Evolutionary conservation across 176 grass and related monocot genomes (phyloP).

Genomic region (Puccinellia tenuiflora): DNA sequence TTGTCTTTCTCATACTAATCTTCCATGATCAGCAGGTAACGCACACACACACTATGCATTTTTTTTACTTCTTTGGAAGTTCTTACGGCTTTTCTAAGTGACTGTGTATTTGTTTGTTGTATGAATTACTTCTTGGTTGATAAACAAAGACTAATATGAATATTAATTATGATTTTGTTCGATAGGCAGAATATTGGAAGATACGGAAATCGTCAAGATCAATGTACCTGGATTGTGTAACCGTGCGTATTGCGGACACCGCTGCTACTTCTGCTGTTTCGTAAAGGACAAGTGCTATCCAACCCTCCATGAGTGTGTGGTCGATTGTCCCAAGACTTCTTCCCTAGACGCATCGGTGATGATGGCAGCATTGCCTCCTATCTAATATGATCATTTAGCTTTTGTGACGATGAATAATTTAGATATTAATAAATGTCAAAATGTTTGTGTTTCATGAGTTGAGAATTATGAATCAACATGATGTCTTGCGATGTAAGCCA

Average conservation of each 20-base stretch:
- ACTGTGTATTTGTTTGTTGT: too few relatives aligned
- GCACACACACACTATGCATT: background rate
- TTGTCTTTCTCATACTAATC: background rate
- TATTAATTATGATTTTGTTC: background rate
- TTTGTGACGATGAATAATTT: background rate
- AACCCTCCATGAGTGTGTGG: background rate
- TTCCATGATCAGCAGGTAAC: background rate
- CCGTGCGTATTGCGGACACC: background rate
- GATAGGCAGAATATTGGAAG: background rate
- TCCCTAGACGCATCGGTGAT: background rate
- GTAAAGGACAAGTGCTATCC: background rate
- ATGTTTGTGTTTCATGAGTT: too few relatives aligned
- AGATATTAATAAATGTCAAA: background rate
- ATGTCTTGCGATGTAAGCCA: too few relatives aligned
- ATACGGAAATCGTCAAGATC: background rate
- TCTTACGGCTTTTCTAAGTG: background rate
- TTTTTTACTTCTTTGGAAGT: background rate
- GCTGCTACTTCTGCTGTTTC: background rate
- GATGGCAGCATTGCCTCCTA: background rate
- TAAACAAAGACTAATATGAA: background rate
- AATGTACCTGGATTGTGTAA: background rate
- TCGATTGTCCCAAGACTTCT: background rate
- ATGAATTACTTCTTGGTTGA: too few relatives aligned
- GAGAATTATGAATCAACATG: too few relatives aligned
- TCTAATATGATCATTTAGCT: background rate